These are phyloP conservation scores for Mycena indigotica DNA, from an alignment of 768 basidiomycete species.

Conservation along the genomic window DNA sequence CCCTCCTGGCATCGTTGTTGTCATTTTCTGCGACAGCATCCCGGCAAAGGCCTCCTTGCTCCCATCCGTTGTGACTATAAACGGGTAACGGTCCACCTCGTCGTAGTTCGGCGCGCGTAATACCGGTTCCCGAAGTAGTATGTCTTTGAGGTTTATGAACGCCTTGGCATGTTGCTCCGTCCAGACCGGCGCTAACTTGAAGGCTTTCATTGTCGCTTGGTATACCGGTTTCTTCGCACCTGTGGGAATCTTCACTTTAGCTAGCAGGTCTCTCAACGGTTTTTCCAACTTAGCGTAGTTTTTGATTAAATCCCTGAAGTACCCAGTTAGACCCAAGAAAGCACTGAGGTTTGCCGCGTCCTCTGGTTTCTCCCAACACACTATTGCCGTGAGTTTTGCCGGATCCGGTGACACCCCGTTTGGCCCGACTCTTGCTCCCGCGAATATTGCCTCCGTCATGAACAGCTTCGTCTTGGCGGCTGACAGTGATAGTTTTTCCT, in stretches of 20 bases:
- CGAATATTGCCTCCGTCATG: constrained; percentile 37
- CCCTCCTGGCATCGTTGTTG: constrained; percentile 16
- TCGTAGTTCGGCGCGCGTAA: constrained; percentile 25
- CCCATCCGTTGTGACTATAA: constrained; percentile 31
- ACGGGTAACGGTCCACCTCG: constrained; percentile 27
- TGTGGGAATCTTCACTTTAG: constrained; percentile 20
- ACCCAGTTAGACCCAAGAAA: constrained; percentile 38
- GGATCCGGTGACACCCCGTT: constrained; percentile 38
- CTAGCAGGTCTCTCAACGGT: constrained; percentile 34
- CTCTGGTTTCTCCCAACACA: constrained; percentile 36
- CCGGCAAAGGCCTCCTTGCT: constrained; percentile 31
- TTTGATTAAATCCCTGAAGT: constrained; percentile 37
- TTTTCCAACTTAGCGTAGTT: constrained; percentile 34
- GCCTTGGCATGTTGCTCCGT: constrained; percentile 21
- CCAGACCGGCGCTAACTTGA: constrained; percentile 20
- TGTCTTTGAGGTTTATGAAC: constrained; percentile 28
- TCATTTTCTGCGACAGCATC: constrained; percentile 26
- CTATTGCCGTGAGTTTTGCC: constrained; percentile 38
- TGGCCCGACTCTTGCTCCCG: constrained; percentile 34
- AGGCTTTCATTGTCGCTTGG: constrained; percentile 24
- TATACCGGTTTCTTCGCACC: constrained; percentile 28
- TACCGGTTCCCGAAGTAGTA: constrained; percentile 25
- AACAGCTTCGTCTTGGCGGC: constrained; percentile 38
- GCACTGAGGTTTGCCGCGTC: constrained; percentile 29
- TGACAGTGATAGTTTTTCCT: constrained; percentile 36